Conservation (phyloP, 257 asterid species). For the Avicennia marina region DNA sequence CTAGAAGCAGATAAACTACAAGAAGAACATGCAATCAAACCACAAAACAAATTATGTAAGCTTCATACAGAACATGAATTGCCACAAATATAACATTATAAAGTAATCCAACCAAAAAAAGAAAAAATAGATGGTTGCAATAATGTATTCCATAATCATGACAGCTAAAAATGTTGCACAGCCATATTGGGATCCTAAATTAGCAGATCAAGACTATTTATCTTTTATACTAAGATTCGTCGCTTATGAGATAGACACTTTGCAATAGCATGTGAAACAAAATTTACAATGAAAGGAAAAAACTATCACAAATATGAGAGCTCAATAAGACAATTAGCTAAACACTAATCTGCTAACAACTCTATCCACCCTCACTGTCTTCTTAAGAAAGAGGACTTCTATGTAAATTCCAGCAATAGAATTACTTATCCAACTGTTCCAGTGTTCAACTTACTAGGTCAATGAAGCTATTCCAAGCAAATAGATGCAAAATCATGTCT, state of each 20-base stretch:
- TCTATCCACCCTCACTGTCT: too few species aligned
- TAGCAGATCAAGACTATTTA: background rate
- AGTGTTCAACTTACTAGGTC: background rate
- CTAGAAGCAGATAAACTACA: conserved; percentile 23
- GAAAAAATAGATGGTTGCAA: background rate
- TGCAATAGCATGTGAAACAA: background rate
- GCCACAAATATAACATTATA: background rate
- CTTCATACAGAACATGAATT: background rate
- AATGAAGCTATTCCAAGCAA: background rate
- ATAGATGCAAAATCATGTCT: background rate
- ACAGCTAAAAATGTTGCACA: background rate
- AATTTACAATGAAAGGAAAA: background rate
- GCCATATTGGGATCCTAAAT: background rate
- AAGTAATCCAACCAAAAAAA: background rate
- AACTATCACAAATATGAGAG: background rate
- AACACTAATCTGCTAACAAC: background rate
- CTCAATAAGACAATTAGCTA: background rate
- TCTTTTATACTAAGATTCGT: background rate
- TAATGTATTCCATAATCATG: background rate
- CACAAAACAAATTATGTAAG: background rate
- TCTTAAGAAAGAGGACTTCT: background rate
- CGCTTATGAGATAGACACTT: background rate
- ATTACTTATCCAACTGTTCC: background rate
- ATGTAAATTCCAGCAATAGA: background rate
- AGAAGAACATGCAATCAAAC: background rate